These are phyloP conservation scores for Verticillium nonalfalfae DNA, from an alignment of 2,329 filamentous ascomycete species.

Conservation along the genomic window DNA sequence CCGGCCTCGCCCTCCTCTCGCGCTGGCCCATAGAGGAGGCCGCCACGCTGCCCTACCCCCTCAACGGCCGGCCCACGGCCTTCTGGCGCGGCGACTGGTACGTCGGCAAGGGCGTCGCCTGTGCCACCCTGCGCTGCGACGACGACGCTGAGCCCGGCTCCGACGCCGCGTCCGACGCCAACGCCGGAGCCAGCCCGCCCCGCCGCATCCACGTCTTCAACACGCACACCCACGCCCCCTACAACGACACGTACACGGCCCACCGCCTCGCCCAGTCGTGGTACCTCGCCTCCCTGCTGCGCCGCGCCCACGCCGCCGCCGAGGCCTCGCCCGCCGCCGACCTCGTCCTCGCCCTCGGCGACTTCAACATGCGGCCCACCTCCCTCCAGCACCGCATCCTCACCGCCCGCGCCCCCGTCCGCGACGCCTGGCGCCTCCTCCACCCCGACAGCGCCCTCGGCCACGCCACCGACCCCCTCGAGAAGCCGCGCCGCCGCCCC, in stretches of 20 bases:
- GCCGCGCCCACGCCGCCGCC: constrained; percentile 70
- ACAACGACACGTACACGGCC: constrained; percentile 86
- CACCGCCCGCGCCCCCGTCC: constrained; percentile 68
- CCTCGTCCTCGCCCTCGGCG: constrained; percentile 78
- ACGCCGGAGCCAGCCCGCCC: constrained; percentile 38
- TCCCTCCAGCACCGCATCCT: constrained; percentile 82
- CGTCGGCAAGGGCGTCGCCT: constrained; percentile 89
- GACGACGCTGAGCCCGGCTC: too few relatives aligned
- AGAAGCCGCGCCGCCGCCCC: constrained; percentile 58
- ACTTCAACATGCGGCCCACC: constrained; percentile 94
- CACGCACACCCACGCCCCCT: constrained; percentile 85
- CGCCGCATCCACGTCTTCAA: constrained; percentile 83
- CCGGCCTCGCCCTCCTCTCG: constrained; percentile 81
- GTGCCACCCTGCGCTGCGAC: constrained; percentile 70
- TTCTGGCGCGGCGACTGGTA: constrained; percentile 96
- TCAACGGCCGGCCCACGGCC: constrained; percentile 88
- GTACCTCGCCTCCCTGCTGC: constrained; percentile 87
- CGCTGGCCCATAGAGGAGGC: constrained; percentile 90
- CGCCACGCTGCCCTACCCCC: constrained; percentile 77
- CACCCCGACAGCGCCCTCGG: constrained; percentile 82
- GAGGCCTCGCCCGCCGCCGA: constrained; percentile 73
- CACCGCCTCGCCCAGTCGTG: constrained; percentile 91
- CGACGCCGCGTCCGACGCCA: fast-evolving
- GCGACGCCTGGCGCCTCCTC: constrained; percentile 77
- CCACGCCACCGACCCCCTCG: constrained; percentile 58